Evolutionary conservation across 805 yeast species (phyloP), one percentile per base, ranked within the genome.

Genomic region (Lipomyces yamanashiensis): DNA sequence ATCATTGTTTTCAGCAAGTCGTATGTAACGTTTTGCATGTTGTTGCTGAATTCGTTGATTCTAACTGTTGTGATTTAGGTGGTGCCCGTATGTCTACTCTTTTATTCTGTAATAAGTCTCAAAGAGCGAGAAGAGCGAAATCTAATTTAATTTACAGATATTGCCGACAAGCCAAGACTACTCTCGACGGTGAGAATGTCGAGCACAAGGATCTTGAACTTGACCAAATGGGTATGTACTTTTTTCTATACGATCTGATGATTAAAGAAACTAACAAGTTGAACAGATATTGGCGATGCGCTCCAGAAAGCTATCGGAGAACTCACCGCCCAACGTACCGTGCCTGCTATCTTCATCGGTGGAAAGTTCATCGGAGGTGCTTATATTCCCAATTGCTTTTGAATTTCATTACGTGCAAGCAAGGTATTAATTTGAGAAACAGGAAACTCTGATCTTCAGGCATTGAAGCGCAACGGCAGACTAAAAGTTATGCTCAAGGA

Each of bases 351-450:
- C 71, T 93, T 88, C 80, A 91, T 93, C 75, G 86, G 82, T 54
- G 97, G 97, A 66, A 83, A 92, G 78, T 97, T 92, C 81, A 85
- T 93, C 73, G 99, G 99, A 65, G 99, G 99, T 66, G 5, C 5
- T 28, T 28, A 28, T 28, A 57, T 23, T 64, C 44, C 19, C 48
- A 21, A 12, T 21, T 43, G n/a, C 21, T 36, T 33, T 39, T 23
- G 51, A 13, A 2, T 13, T 36, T 15, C 15, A 17, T 5, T 15
- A 47, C 33, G 7, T 19, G 33, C 19, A 19, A n/a, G 8, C n/a
- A 19, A 15, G 41, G 12, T 17, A 19, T n/a, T 13, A n/a, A 23
- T 17, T 49, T 12, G 17, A 8, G 19, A 15, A 45, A 21, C 8
- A 64, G 68, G 68, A 67, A 90, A 92, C 83, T 87, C 92, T 45